These are phyloP conservation scores for Candida xiaguanensis DNA, from an alignment of 805 yeast species.

Conservation along the genomic window DNA sequence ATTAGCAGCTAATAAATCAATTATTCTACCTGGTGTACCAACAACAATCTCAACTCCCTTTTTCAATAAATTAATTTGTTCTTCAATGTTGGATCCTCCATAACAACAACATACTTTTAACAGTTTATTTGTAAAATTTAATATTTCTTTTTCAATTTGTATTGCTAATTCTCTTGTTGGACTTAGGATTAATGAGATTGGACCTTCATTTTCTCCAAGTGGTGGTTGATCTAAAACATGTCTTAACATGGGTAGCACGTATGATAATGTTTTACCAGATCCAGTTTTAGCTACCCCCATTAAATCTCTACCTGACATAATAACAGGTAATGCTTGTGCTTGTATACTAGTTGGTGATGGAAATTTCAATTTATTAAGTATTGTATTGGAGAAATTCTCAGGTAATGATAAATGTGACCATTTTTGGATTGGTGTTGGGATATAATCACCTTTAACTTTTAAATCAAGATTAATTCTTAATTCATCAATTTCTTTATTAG, in stretches of 20 bases:
- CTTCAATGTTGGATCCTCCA: constrained; percentile 83
- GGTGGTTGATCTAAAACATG: constrained; percentile 76
- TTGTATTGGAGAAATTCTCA: constrained; percentile 46
- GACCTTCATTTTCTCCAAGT: constrained; percentile 53
- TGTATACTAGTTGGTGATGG: constrained; percentile 81
- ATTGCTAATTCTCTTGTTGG: constrained; percentile 92
- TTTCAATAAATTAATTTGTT: constrained; percentile 76
- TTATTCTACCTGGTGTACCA: constrained; percentile 94
- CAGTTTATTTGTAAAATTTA: constrained; percentile 49
- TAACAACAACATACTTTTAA: constrained; percentile 72
- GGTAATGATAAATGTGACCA: constrained; percentile 87
- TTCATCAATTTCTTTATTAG: constrained; percentile 53
- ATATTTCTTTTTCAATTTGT: constrained; percentile 71
- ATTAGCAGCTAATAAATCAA: constrained; percentile 82
- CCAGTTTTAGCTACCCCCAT: constrained; percentile 97
- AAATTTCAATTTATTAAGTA: constrained; percentile 50
- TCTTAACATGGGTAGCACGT: constrained; percentile 76
- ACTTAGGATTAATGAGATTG: constrained; percentile 73
- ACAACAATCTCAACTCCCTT: constrained; percentile 77
- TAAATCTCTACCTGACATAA: constrained; percentile 86
- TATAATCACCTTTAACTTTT: constrained; percentile 53
- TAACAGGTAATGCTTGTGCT: constrained; percentile 83
- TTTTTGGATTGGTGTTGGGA: constrained; percentile 62
- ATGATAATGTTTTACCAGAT: constrained; percentile 91
- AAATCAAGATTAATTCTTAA: constrained; percentile 57